Base-by-base conservation (phyloP, 495 filamentous ascomycete species). In the Annulohypoxylon stygium region DNA sequence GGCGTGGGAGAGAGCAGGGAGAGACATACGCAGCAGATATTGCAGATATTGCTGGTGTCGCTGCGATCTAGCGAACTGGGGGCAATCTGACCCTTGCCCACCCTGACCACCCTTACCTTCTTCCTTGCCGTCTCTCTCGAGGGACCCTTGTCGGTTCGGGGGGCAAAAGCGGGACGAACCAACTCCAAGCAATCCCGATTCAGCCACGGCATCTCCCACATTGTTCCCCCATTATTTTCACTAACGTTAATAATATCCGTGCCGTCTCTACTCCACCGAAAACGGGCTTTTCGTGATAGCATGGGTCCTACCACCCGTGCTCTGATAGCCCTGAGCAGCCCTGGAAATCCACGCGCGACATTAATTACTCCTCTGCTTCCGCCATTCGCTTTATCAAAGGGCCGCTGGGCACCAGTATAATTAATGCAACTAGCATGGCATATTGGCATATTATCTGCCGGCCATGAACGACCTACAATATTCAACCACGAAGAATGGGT, bases 181-280 rank as follows among this genome's bases (percentile, higher is more conserved):
- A 65, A 71, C 65, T 70, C 74, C 71, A 74, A 75, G 57, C 67
- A 65, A 64, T 68, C 70, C 69, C 67, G 71, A 69, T 69, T 77
- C 67, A 76, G 66, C 74, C 76, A 71, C 70, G 66, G 71, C 69
- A 67, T 73, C 61, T 65, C 71, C 62, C 69, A 64, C 65, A 47
- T 37, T 71, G 43, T 43, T 45, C 51, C 63, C 50, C 59, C 53
- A 55, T 69, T 55, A 36, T 59, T 71, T 63, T 63, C 62, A 65
- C 57, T 60, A 74, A 75, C 68, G 65, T 75, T 50, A 75, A 74
- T 74, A 75, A 78, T 77, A 78, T 71, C 76, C 74, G 76, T 77
- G 71, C 76, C 75, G 76, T 71, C 74, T 58, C 64, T 71, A 48
- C 60, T 73, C 71, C 68, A 72, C 71, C 67, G 59, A 62, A 75